phyloP scores from a whole-genome alignment of 345 rosid genomes.

The Eucalyptus cloeziana region DNA sequence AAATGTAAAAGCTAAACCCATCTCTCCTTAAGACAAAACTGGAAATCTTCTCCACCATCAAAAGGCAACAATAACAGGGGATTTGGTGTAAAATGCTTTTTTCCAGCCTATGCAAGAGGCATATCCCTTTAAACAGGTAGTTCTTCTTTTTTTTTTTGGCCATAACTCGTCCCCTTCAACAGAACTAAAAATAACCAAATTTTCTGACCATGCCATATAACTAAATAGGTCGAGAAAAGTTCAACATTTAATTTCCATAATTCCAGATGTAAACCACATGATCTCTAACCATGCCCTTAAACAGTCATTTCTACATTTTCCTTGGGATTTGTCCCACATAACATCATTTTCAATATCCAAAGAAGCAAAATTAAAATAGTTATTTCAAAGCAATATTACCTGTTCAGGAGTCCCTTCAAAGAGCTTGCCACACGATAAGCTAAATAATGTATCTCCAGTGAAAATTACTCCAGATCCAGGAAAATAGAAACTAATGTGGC shows the following conservation, averaged over 20 bases:
- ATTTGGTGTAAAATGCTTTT: background rate
- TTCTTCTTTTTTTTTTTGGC: background rate
- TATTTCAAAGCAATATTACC: conserved; percentile 22
- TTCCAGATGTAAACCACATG: background rate
- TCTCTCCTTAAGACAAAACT: background rate
- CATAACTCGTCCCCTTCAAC: background rate
- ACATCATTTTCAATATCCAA: background rate
- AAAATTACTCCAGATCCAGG: conserved; percentile 81
- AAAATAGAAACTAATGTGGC: conserved; percentile 94
- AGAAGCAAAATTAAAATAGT: background rate
- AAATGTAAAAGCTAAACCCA: background rate
- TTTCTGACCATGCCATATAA: no score
- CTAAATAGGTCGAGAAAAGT: background rate
- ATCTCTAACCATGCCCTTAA: background rate
- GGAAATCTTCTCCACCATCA: background rate
- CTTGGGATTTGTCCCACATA: background rate
- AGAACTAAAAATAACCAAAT: background rate
- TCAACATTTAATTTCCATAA: background rate
- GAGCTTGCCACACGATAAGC: conserved; percentile 96
- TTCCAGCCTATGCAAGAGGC: background rate
- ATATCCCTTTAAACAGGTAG: background rate
- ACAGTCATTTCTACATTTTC: background rate
- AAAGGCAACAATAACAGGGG: background rate
- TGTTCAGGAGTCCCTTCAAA: conserved; percentile 87
- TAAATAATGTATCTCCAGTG: conserved; percentile 87